Evolutionary conservation across 2,329 filamentous ascomycete genomes (phyloP), one percentile per base, ranked within the genome.

Genomic region (Lizonia empirigonia): DNA sequence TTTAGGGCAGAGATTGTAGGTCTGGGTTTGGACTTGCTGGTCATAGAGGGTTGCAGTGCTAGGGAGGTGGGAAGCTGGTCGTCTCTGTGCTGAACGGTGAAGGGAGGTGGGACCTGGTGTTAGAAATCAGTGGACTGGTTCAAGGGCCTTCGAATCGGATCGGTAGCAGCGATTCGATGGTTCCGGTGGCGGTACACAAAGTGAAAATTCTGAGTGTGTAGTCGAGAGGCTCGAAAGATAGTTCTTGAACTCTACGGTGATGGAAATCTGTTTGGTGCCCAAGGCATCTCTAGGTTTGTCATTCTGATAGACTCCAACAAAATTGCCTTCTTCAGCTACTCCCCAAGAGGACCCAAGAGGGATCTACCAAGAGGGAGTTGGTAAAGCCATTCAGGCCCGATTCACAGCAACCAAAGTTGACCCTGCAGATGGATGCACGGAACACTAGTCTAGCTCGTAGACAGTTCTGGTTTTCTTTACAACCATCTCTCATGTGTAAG

Each of bases 391-490:
- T 37, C 36, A 51, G 32, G 36, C 36, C 41, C 24, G 36, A 32
- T 22, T 33, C 12, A 30, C 49, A 46, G 32, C 41, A 41, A 37
- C 24, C 13, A 15, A 22, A 23, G 30, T 15, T 35, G 34, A 3
- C 10, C 23, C 16, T 41, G 30, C 36, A 51, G 26, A 10, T 38
- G 37, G 32, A 42, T 47, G 49, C 37, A 38, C 37, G 38, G 37
- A 23, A 29, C 18, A 27, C 49, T n/a, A 13, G 49, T 33, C 49
- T 52, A 47, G 49, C 24, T 19, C 16, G 27, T 52, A 52, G 49
- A 52, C 42, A 47, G 49, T 47, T 52, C 26, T 47, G 34, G 37
- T 44, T 42, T 52, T 52, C 42, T 9, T 42, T 47, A 52, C 49
- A 38, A 37, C 37, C 26, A 38, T 18, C 20, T 35, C 22, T 27